A percentile compares a stretch with the other conserved stretches of the same genome.
Conservation (phyloP, 2,329 filamentous ascomycete genomes). For the Pseudogymnoascus sp. region DNA sequence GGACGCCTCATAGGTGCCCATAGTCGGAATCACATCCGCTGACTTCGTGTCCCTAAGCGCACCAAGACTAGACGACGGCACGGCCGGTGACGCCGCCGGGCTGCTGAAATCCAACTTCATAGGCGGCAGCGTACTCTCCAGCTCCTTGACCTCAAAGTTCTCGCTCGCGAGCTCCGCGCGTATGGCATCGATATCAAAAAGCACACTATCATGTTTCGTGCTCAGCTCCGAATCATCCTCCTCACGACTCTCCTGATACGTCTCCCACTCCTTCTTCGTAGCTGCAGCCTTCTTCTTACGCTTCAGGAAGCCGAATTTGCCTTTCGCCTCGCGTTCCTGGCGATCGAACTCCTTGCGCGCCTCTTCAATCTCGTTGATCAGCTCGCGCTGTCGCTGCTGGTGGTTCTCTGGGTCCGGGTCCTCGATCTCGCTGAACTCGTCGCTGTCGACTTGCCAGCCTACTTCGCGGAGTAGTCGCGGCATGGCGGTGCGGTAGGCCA, state of each 20-base stretch:
- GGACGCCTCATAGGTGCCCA: constrained; percentile 4
- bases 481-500: constrained; percentile 94
- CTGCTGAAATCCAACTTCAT: constrained; percentile 64
- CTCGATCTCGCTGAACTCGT: constrained; percentile 94
- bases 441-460: constrained; percentile 84
- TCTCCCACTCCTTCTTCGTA: constrained; percentile 87
- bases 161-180: constrained; percentile 64
- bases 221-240: constrained; percentile 17
- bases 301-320: constrained; percentile 69
- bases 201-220: constrained; percentile 42
- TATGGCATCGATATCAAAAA: constrained; percentile 96
- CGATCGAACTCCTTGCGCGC: constrained; percentile 79
- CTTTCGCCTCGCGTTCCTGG: constrained; percentile 59
- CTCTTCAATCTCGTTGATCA: constrained; percentile 95
- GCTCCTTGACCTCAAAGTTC: constrained; percentile 60
- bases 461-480: constrained; percentile 77
- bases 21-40: constrained; percentile 16
- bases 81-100: constrained; percentile 11
- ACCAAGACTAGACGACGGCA: constrained; percentile 14
- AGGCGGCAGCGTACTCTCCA: constrained; percentile 80
- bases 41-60: constrained; percentile 9
- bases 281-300: constrained; percentile 64
- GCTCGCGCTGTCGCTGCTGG: constrained; percentile 73
- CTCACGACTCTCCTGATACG: constrained; percentile 68
- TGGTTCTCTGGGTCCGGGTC: constrained; percentile 96